Base-by-base conservation (phyloP, 441 rosid genomes). In the Breynia disticha region DNA sequence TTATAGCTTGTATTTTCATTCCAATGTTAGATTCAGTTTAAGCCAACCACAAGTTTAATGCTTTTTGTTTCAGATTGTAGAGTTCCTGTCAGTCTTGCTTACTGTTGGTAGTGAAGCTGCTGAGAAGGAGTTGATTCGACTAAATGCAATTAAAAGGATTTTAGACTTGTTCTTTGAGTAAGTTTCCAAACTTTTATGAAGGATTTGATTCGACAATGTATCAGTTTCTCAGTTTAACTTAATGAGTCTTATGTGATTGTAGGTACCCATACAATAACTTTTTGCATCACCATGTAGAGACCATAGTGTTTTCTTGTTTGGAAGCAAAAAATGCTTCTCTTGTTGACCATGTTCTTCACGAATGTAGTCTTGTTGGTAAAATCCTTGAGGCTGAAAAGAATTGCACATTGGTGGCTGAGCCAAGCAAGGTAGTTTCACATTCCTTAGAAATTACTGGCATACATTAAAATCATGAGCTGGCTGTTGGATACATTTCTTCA, bases 231-330 rank as follows among this genome's bases (percentile, higher is more conserved):
- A 11, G 44, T 9, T 17, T n/a, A n/a, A n/a, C n/a, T n/a, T n/a
- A n/a, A n/a, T 57, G 45, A 35, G 28, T 47, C 54, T 60, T n/a
- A n/a, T n/a, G n/a, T n/a, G n/a, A 15, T 50, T 64, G 76, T 66
- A 86, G 98, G 86, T 93, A 88, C 58, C 95, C 97, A 0, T 93
- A 70, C 88, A 93, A 93, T 72, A 93, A 86, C 53, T 86, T 83
- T 70, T 74, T 93, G 84, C 98, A 88, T 68, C 97, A 89, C 71
- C 95, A 86, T 50, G 88, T 84, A 48, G 97, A 89, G 72, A 87
- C 60, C 68, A 82, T 89, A 52, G 71, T 93, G 50, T 63, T 80
- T 42, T 84, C 95, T 22, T 93, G 99, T 65, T 67, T 89, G 69
- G 96, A 86, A 79, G 76, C 87, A 81, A 84, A 80, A 70, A 78